Evolutionary conservation across 352 stramenopile genomes (phyloP).

Genomic region (Phytophthora boehmeriae): DNA sequence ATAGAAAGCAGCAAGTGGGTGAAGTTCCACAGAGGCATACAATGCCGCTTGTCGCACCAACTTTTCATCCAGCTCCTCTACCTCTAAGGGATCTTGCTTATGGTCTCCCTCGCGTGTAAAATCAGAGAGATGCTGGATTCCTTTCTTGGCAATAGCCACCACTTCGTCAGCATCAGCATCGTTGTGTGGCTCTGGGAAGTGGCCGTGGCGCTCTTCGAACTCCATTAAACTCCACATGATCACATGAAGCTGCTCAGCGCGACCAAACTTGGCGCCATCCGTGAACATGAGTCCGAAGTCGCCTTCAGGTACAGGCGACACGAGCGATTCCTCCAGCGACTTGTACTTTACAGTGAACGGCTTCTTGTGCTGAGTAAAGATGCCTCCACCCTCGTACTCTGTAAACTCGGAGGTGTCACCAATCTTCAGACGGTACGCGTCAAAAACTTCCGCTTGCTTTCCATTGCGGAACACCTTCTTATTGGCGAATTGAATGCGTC

Average conservation of each 20-base stretch:
- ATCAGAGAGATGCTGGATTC: conserved; percentile 72
- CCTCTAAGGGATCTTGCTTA: conserved; percentile 55
- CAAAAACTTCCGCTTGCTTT: conserved; percentile 87
- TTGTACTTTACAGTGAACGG: conserved; percentile 77
- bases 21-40: conserved; percentile 72
- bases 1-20: conserved; percentile 83
- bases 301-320: conserved; percentile 65
- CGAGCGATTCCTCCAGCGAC: conserved; percentile 74
- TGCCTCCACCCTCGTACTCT: conserved; percentile 76
- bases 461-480: conserved; percentile 88
- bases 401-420: conserved; percentile 85
- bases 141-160: conserved; percentile 64
- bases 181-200: conserved; percentile 68
- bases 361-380: conserved; percentile 87
- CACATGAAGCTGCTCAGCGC: conserved; percentile 81
- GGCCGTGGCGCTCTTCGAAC: conserved; percentile 74
- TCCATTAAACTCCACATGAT: conserved; percentile 81
- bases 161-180: conserved; percentile 70
- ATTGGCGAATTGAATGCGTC: conserved; percentile 82
- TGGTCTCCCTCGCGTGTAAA: conserved; percentile 47
- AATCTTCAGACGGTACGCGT: conserved; percentile 84
- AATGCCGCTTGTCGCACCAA: conserved; percentile 62
- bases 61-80: conserved; percentile 79
- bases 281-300: conserved; percentile 89
- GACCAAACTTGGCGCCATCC: conserved; percentile 87